Conservation (phyloP, 2,329 filamentous ascomycete species). For the Colletotrichum sp. region DNA sequence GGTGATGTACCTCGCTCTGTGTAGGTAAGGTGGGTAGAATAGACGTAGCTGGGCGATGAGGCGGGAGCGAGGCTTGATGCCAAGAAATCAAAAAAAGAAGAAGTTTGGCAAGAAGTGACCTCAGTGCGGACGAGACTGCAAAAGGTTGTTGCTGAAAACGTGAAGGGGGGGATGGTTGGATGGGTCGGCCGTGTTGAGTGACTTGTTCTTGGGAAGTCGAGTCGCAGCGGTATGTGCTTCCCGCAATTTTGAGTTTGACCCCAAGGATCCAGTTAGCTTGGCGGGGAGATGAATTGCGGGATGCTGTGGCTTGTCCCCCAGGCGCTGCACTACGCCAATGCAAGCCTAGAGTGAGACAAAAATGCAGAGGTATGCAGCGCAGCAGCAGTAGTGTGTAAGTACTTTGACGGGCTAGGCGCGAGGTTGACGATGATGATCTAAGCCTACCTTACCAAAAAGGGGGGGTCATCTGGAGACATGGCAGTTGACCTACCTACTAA, state of each 20-base stretch:
- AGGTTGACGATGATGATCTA: not conserved
- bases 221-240: not conserved
- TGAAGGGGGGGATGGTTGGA: not conserved
- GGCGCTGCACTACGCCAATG: not conserved
- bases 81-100: not conserved
- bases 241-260: not conserved
- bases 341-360: not conserved
- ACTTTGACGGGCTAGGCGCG: not conserved
- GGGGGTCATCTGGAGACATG: not conserved
- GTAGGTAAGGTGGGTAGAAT: not conserved
- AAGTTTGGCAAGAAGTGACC: not conserved
- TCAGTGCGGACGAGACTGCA: not conserved
- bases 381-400: not conserved
- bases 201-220: not conserved
- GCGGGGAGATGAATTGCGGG: not conserved
- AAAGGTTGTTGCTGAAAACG: constrained; percentile 1
- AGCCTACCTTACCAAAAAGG: not conserved
- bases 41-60: not conserved
- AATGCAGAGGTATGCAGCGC: not conserved
- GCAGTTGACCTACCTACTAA: not conserved
- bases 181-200: not conserved
- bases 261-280: not conserved
- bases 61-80: not conserved
- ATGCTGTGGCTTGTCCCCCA: not conserved
- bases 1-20: not conserved